These are phyloP conservation scores for Malbranchea cinnamomea DNA, from an alignment of 2,329 filamentous ascomycete species.

Conservation along the genomic window DNA sequence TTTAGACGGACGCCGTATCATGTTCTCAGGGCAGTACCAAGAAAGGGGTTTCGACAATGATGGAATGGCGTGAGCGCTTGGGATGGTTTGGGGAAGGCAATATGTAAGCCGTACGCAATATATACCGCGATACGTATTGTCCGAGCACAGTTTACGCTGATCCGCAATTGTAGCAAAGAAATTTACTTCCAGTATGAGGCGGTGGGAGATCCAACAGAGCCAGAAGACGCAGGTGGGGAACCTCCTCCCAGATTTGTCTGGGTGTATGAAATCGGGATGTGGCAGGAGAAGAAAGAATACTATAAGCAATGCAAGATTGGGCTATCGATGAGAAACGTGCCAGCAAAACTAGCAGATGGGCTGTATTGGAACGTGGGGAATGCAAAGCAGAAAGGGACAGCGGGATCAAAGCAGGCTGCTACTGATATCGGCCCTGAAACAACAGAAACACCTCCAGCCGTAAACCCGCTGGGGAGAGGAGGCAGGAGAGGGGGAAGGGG, in stretches of 20 bases:
- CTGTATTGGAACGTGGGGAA: no score
- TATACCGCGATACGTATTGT: no score
- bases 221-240: neutral
- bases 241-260: slow-evolving; percentile 7
- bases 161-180: slow-evolving; percentile 1
- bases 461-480: slow-evolving; percentile 1
- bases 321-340: no score
- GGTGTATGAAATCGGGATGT: slow-evolving; percentile 8
- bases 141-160: slow-evolving; percentile 1
- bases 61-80: slow-evolving; percentile 9
- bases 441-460: no score
- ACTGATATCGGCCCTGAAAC: no score
- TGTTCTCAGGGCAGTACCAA: slow-evolving; percentile 6
- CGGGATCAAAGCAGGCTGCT: no score
- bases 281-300: slow-evolving; percentile 9
- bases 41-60: slow-evolving; percentile 5
- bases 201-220: slow-evolving; percentile 7
- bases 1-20: slow-evolving; percentile 7
- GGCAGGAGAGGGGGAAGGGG: neutral
- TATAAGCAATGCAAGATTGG: no score
- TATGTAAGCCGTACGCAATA: slow-evolving; percentile 5
- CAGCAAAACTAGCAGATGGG: no score
- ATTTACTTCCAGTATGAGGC: slow-evolving; percentile 10
- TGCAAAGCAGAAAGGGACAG: no score
- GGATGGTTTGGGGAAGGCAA: slow-evolving; percentile 9